A percentile compares a stretch with the other conserved stretches of the same genome.
These are phyloP conservation scores for Thuja plicata DNA, from an alignment of 83 land plant species.

Conservation along the genomic window DNA sequence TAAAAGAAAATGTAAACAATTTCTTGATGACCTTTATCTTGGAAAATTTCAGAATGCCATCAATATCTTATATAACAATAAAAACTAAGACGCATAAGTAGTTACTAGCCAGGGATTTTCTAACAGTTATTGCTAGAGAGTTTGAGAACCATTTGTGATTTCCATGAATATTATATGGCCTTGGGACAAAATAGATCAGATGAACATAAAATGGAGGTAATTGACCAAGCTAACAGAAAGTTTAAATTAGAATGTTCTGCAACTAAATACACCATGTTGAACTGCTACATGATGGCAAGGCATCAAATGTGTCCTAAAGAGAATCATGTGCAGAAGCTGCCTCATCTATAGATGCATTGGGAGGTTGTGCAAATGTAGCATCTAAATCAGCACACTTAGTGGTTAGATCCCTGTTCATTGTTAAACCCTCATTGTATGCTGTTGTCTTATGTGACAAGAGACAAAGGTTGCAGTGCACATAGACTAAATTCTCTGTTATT, in stretches of 20 bases:
- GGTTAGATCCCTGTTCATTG: too few relatives aligned
- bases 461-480: too few relatives aligned
- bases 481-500: too few relatives aligned
- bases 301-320: not conserved
- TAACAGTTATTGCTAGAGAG: not conserved
- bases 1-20: not conserved
- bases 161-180: not conserved
- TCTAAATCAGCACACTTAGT: too few relatives aligned
- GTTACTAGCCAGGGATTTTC: not conserved
- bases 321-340: not conserved
- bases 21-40: not conserved
- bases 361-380: too few relatives aligned
- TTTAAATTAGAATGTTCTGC: not conserved
- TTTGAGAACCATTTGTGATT: not conserved
- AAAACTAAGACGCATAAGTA: not conserved
- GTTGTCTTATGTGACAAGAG: too few relatives aligned
- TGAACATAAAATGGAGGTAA: not conserved
- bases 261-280: not conserved
- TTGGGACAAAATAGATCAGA: not conserved
- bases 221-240: not conserved
- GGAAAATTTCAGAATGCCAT: not conserved
- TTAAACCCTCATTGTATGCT: too few relatives aligned
- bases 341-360: too few relatives aligned
- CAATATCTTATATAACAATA: not conserved
- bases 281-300: not conserved